These are phyloP conservation scores for Penicillium cosmopolitanum DNA, from an alignment of 495 filamentous ascomycete genomes.

Conservation along the genomic window DNA sequence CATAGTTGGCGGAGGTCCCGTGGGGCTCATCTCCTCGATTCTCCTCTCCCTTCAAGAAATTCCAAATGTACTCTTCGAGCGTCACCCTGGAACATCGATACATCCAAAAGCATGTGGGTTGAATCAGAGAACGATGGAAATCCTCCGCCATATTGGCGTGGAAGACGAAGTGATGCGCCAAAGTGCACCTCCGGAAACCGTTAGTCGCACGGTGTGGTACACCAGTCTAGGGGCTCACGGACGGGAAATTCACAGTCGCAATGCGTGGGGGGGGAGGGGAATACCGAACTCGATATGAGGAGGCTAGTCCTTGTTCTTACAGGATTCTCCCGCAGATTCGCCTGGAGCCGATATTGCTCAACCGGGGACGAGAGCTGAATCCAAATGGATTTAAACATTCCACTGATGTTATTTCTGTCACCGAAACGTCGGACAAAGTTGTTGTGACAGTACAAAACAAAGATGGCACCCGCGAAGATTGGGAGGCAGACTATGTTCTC, in stretches of 20 bases:
- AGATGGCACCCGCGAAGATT: background rate
- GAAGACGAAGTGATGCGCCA: conserved; percentile 11
- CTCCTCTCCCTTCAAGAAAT: conserved; percentile 27
- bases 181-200: conserved; percentile 16
- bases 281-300: conserved; percentile 16
- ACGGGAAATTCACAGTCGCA: conserved; percentile 15
- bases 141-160: conserved; percentile 26
- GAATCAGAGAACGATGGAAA: conserved; percentile 31
- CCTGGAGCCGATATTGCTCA: conserved; percentile 23
- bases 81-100: conserved; percentile 26
- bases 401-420: conserved; percentile 11
- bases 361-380: conserved; percentile 20
- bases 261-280: conserved; percentile 23
- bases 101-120: conserved; percentile 34
- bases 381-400: conserved; percentile 17
- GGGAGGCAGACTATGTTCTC: conserved; percentile 19
- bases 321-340: conserved; percentile 23
- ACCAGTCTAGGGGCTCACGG: conserved; percentile 15
- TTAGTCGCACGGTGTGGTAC: conserved; percentile 21
- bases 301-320: conserved; percentile 18
- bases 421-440: conserved; percentile 10
- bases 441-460: conserved; percentile 2
- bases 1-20: conserved; percentile 33
- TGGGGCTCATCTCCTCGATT: conserved; percentile 28
- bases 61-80: conserved; percentile 25